These are phyloP conservation scores for Amanita muscaria DNA, from an alignment of 768 basidiomycete species.

Conservation along the genomic window DNA sequence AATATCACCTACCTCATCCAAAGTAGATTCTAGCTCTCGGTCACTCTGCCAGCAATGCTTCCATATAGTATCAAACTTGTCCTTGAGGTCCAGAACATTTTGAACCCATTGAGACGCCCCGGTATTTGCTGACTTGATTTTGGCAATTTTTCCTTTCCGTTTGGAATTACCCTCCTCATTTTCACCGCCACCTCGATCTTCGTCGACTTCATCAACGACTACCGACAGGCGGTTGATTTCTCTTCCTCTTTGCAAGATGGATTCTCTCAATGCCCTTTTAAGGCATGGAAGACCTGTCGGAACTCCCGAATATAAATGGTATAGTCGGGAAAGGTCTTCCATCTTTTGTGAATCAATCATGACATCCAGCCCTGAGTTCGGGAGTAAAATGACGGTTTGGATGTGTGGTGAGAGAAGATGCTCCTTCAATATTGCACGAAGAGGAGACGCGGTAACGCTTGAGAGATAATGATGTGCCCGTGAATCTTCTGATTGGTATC, in stretches of 20 bases:
- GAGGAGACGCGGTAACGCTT: constrained; percentile 55
- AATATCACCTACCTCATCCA: constrained; percentile 64
- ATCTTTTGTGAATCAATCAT: constrained; percentile 81
- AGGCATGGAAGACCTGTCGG: constrained; percentile 57
- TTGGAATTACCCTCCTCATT: constrained; percentile 26
- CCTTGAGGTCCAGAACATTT: constrained; percentile 83
- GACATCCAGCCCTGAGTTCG: constrained; percentile 73
- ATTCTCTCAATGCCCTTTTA: constrained; percentile 59
- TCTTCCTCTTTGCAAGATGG: constrained; percentile 64
- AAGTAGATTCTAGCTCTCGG: constrained; percentile 65
- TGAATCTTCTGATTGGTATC: constrained; percentile 76
- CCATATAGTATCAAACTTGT: constrained; percentile 79
- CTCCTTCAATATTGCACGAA: constrained; percentile 70
- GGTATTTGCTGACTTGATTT: constrained; percentile 35
- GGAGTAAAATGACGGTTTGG: constrained; percentile 63
- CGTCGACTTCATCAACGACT: constrained; percentile 22
- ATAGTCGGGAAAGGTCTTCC: constrained; percentile 72
- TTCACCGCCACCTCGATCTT: constrained; percentile 22
- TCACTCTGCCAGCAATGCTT: constrained; percentile 61
- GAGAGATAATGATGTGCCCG: constrained; percentile 84
- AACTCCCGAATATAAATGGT: constrained; percentile 63
- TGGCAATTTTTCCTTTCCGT: constrained; percentile 35
- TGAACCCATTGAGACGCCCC: constrained; percentile 80
- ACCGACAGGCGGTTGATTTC: constrained; percentile 66
- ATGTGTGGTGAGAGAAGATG: constrained; percentile 75